These are phyloP conservation scores for Ruellia speciosa DNA, from an alignment of 305 asterid species.

Conservation along the genomic window DNA sequence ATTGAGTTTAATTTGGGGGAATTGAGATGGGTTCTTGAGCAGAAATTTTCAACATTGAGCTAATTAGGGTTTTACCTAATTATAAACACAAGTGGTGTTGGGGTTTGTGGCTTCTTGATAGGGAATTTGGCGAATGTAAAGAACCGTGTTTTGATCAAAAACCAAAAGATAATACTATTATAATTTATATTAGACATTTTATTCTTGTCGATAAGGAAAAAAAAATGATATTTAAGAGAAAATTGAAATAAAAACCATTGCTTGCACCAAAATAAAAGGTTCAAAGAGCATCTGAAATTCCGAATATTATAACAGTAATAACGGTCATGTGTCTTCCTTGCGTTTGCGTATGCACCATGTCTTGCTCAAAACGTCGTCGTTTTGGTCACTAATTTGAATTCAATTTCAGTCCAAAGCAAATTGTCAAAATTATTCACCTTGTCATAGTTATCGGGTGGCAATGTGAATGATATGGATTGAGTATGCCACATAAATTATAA, in stretches of 20 bases:
- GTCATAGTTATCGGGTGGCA: too few species aligned
- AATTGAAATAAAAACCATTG: background rate
- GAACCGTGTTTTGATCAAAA: too few species aligned
- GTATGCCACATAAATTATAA: too few species aligned
- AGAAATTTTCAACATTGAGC: background rate
- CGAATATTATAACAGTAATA: slow-evolving; percentile 58
- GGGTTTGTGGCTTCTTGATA: background rate
- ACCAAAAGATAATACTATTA: too few species aligned
- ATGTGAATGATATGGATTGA: too few species aligned
- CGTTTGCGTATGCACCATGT: slow-evolving; percentile 14
- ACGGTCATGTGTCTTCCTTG: slow-evolving; percentile 42
- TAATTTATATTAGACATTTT: too few species aligned
- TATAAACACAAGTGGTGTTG: background rate
- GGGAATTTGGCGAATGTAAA: background rate
- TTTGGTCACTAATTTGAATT: too few species aligned
- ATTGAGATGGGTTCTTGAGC: background rate
- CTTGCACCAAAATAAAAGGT: background rate
- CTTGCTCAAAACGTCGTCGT: background rate
- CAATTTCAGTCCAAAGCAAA: too few species aligned
- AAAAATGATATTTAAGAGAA: too few species aligned
- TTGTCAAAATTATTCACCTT: too few species aligned
- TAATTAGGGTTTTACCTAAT: background rate
- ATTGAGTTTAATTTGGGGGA: background rate
- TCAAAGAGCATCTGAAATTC: background rate
- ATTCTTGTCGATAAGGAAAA: background rate